Evolutionary conservation across 2,329 filamentous ascomycete species (phyloP).

Genomic region (Penicillium sclerotigenum): DNA sequence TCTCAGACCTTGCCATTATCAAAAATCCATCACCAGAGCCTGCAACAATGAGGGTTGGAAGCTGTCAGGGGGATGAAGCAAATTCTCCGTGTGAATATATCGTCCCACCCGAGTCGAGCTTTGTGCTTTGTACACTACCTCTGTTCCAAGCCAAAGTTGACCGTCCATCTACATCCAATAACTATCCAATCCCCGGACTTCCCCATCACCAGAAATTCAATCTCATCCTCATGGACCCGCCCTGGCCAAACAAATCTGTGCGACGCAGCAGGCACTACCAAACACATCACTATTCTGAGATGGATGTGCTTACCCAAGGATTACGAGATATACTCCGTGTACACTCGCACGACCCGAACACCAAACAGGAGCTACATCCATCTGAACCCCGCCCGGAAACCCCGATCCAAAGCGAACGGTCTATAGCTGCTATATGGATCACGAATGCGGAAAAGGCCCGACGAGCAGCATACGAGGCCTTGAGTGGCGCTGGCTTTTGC

Average conservation of each 20-base stretch:
- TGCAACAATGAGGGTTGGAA: conserved; percentile 9
- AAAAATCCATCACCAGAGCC: conserved; percentile 30
- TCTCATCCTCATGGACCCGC: conserved; percentile 60
- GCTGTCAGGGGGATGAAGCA: conserved; percentile 23
- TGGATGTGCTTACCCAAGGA: conserved; percentile 28
- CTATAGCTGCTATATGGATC: conserved; percentile 58
- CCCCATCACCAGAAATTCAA: conserved; percentile 48
- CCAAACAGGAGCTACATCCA: conserved; percentile 30
- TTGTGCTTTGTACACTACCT: conserved; percentile 43
- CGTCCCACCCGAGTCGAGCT: conserved; percentile 50
- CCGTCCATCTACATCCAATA: not conserved
- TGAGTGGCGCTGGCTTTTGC: conserved; percentile 48
- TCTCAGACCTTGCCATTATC: conserved; percentile 27
- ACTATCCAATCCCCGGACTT: conserved; percentile 27
- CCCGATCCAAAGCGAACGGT: conserved; percentile 6
- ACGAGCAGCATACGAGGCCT: conserved; percentile 42
- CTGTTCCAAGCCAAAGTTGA: conserved; percentile 15
- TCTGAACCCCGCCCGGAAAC: not conserved
- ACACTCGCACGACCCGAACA: conserved; percentile 35
- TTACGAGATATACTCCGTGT: conserved; percentile 46
- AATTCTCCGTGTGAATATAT: conserved; percentile 21
- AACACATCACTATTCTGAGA: conserved; percentile 30
- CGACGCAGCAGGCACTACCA: conserved; percentile 51
- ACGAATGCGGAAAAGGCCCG: conserved; percentile 57
- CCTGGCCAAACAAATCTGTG: conserved; percentile 62